A percentile compares a stretch with the other conserved stretches of the same genome.
Evolutionary conservation across 2,329 filamentous ascomycete genomes (phyloP).

Genomic region (Paracamarosporium sp.): DNA sequence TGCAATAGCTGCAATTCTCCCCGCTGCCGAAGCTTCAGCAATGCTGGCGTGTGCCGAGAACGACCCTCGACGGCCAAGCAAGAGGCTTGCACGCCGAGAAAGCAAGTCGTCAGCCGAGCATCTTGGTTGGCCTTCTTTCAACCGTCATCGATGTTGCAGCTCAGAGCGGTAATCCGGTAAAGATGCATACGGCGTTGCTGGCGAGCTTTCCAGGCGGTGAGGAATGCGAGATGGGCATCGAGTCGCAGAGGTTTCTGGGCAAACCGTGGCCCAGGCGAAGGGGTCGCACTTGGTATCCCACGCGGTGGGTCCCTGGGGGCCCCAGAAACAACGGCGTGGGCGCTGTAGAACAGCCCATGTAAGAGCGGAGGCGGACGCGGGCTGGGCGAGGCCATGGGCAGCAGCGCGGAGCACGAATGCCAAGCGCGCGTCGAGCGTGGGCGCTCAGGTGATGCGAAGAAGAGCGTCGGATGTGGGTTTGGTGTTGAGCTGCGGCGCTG

Average conservation of each 20-base stretch:
- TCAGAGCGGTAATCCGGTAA: neutral
- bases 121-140: conserved; percentile 41
- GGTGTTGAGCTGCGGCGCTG: neutral
- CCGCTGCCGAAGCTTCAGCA: conserved; percentile 31
- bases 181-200: neutral
- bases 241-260: neutral
- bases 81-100: conserved; percentile 33
- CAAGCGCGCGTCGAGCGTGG: neutral
- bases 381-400: neutral
- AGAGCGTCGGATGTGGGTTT: neutral
- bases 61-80: conserved; percentile 37
- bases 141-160: conserved; percentile 18
- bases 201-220: neutral
- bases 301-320: neutral
- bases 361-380: neutral
- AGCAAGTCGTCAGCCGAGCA: conserved; percentile 35
- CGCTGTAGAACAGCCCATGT: neutral
- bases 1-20: conserved; percentile 31
- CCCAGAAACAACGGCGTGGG: neutral
- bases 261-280: neutral
- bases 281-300: neutral
- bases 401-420: neutral
- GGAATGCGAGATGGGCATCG: neutral
- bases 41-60: conserved; percentile 28
- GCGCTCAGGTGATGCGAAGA: conserved; percentile 1